A percentile compares a stretch with the other conserved stretches of the same genome.
Conservation (phyloP, 2,329 filamentous ascomycete genomes). For the Stagonosporopsis chrysanthemi region DNA sequence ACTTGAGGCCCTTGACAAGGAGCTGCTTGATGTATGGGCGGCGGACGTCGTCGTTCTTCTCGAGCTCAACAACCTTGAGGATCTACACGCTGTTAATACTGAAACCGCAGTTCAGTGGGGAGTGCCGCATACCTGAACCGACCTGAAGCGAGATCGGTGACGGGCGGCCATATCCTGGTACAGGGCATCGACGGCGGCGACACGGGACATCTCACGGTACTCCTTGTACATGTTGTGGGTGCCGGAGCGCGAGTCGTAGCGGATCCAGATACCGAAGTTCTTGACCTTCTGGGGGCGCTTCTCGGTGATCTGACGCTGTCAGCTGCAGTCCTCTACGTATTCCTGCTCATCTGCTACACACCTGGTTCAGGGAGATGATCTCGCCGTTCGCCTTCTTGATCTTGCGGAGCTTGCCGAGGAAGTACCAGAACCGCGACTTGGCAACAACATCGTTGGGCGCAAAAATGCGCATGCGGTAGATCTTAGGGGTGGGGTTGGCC, state of each 20-base stretch:
- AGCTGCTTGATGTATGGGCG: constrained; percentile 99
- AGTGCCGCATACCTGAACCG: constrained; percentile 82
- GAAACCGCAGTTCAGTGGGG: background rate
- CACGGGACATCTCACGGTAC: constrained; percentile 98
- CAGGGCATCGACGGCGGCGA: constrained; percentile 92
- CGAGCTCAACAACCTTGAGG: constrained; percentile 96
- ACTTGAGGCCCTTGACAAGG: constrained; percentile 90
- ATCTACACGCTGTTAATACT: constrained; percentile 65
- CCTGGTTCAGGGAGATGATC: constrained; percentile 96
- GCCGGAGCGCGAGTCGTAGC: constrained; percentile 99
- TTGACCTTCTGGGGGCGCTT: constrained; percentile 99
- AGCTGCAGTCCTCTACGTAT: constrained; percentile 14
- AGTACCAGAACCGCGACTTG: constrained; percentile 99
- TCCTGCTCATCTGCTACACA: constrained; percentile 60
- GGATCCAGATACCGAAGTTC: constrained; percentile 99
- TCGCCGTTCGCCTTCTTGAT: constrained; percentile 99
- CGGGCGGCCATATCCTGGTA: constrained; percentile 99
- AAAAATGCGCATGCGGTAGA: constrained; percentile 99
- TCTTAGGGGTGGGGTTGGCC: constrained; percentile 94
- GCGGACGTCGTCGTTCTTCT: constrained; percentile 94
- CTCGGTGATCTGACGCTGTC: constrained; percentile 79
- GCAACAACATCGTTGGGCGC: constrained; percentile 97
- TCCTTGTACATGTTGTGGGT: constrained; percentile 99
- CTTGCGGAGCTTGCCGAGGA: constrained; percentile 98
- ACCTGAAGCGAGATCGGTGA: constrained; percentile 97